A percentile compares a stretch with the other conserved stretches of the same genome.
Conservation (phyloP, 192 early-diverging fungal species). For the Funneliformis geosporum region DNA sequence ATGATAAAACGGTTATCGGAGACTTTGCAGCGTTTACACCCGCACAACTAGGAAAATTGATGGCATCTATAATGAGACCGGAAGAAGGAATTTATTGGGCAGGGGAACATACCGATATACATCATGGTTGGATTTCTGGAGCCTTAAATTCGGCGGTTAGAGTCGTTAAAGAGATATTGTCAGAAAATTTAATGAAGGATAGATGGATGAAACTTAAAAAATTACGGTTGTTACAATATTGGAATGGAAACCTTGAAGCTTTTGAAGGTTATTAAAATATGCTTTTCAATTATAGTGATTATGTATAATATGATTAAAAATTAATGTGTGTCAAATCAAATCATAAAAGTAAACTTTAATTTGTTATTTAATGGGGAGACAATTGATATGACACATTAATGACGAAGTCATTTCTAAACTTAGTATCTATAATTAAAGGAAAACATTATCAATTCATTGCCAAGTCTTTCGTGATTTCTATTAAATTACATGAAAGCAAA, state of each 20-base stretch:
- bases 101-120: slow-evolving; percentile 42
- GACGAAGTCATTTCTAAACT: too few relatives aligned
- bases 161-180: neutral
- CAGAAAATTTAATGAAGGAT: neutral
- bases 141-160: slow-evolving; percentile 36
- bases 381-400: too few relatives aligned
- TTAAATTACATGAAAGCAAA: too few relatives aligned
- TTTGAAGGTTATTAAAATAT: too few relatives aligned
- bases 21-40: slow-evolving; percentile 20
- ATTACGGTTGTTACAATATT: neutral
- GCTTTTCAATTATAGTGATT: too few relatives aligned
- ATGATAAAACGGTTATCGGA: slow-evolving; percentile 33
- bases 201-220: neutral
- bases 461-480: too few relatives aligned
- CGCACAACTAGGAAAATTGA: slow-evolving; percentile 31
- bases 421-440: too few relatives aligned
- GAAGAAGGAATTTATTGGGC: slow-evolving; percentile 33
- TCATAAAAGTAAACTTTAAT: too few relatives aligned
- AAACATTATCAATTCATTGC: too few relatives aligned
- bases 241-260: neutral
- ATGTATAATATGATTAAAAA: too few relatives aligned
- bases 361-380: too few relatives aligned
- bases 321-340: too few relatives aligned
- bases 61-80: slow-evolving; percentile 30
- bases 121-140: slow-evolving; percentile 5